Evolutionary conservation across 352 stramenopile species (phyloP), one percentile per base, ranked within the genome.

Genomic region (Globisporangium heterothallicum): DNA sequence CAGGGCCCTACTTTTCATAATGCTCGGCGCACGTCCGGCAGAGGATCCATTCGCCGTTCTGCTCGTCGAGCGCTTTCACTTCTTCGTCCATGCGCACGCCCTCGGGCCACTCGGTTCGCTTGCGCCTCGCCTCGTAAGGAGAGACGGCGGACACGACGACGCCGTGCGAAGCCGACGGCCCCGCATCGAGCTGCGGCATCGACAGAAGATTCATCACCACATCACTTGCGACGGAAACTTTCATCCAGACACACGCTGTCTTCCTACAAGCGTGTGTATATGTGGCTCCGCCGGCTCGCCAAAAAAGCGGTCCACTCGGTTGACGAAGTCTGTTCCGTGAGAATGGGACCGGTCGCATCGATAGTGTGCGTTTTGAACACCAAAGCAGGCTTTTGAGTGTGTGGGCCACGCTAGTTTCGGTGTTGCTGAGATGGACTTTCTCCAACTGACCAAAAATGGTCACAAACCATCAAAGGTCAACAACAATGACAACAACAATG

Each of bases 21-120:
- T 80, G 61, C n/a, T 71, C 64, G 1, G 73, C 63, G 47, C 76
- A 87, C 9, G 73, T 84, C 42, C 63, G 68, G 34, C 76, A 87
- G 27, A 87, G 45, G n/a, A 87, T 68, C 76, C 76, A 87, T 51
- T 85, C 67, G 60, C 76, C 76, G 41, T 74, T 74, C 21, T 64
- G 53, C 42, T 84, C 73, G 50, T 87, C 73, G 4, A 85, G 42
- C 43, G 69, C 70, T 51, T 78, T 67, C 22, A 85, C 53, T 51
- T 85, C 69, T 38, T 61, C 43, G 59, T 87, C 73, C 49, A 66
- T 32, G 8, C 69, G 73, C 51, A 87, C 67, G 49, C 55, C 68
- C 16, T 79, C 71, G 30, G 73, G 60, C 76, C 76, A 87, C 55
- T 73, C 58, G 26, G 61, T 64, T 45, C 76, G 76, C 50, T 70